Evolutionary conservation across 1,284 basidiomycete genomes (phyloP).

Genomic region (Vanrija sp.): DNA sequence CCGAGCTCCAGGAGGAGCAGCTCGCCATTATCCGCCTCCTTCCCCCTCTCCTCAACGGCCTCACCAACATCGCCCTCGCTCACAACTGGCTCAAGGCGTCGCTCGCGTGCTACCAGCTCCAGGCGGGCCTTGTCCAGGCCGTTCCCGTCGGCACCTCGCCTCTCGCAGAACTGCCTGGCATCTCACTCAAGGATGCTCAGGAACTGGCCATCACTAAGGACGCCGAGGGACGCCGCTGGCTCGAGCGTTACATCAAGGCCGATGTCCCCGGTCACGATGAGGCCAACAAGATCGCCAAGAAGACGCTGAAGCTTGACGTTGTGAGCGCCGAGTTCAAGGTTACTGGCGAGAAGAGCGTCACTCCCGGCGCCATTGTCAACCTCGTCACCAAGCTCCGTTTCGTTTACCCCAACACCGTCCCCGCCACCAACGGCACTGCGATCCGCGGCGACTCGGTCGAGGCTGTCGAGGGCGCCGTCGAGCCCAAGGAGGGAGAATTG

Average conservation of each 20-base stretch:
- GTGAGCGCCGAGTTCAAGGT: constrained; percentile 87
- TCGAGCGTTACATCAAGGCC: constrained; percentile 51
- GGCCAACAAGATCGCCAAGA: constrained; percentile 64
- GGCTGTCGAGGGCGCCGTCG: constrained; percentile 16
- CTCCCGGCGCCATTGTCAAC: constrained; percentile 83
- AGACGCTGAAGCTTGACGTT: constrained; percentile 74
- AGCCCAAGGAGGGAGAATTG: constrained; percentile 48
- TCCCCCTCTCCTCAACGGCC: constrained; percentile 71
- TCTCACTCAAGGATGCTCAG: constrained; percentile 55
- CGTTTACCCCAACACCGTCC: constrained; percentile 23
- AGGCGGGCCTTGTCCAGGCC: constrained; percentile 81
- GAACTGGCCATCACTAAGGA: constrained; percentile 51
- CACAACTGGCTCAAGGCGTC: constrained; percentile 90
- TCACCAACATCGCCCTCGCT: constrained; percentile 76
- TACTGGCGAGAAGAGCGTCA: constrained; percentile 82
- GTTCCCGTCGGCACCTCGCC: constrained; percentile 58
- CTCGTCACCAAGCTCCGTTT: constrained; percentile 66
- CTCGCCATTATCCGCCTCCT: constrained; percentile 63
- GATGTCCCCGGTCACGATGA: constrained; percentile 60
- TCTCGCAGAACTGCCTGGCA: constrained; percentile 71
- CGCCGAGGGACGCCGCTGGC: constrained; percentile 55
- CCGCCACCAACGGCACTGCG: constrained; percentile 7
- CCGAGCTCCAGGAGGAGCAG: constrained; percentile 65
- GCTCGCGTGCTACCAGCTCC: constrained; percentile 72
- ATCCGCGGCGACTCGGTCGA: constrained; percentile 22